Base-by-base conservation (phyloP, 169 alveolate species). In the Cryptosporidium felis region DNA sequence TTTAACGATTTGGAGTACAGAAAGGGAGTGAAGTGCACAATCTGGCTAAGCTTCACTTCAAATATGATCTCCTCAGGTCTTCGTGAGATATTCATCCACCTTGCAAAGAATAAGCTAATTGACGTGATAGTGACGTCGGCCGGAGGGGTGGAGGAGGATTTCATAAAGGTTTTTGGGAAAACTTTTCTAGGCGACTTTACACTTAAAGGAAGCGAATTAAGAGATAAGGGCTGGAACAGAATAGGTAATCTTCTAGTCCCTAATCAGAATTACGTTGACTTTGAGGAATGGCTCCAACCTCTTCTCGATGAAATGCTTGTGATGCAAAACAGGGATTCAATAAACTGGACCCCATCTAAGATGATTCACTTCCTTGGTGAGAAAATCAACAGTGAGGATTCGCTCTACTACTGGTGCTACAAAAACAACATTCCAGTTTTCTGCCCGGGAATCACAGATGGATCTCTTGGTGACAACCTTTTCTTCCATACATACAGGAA, bases 371-470 rank as follows among this genome's bases (percentile, higher is more conserved):
- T 92, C 80, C 85, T 98, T 60, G 99, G 99, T 3, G 91, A 95
- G 90, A 97, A 95, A 89, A 97, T 98, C 45, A 95, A 97, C 89
- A 95, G 97, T 82, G 99, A 96, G 62, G 91, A 92, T 23, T 96
- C 99, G 49, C 94, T 98, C 53, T 96, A 95, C 92, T 98, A 97
- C 90, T 97, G 99, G 99, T 98, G 99, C 88, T 95, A 95, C 81
- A 96, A 95, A 82, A 98, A 98, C 93, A 91, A 97, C 89, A 97
- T 98, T 40, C 99, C 99, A 3, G 98, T 98, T 38, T 97, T 96
- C 85, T 97, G 99, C 81, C 99, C 99, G 0, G 99, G 99, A 12
- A 91, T 98, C 82, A 98, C 99, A 26, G 99, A 98, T 90, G 99
- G 99, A 5, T 97, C 99, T 42, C 89, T 98, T 9, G 99, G 99